These are phyloP conservation scores for Tulasnella sp. DNA, from an alignment of 768 basidiomycete genomes.

Conservation along the genomic window DNA sequence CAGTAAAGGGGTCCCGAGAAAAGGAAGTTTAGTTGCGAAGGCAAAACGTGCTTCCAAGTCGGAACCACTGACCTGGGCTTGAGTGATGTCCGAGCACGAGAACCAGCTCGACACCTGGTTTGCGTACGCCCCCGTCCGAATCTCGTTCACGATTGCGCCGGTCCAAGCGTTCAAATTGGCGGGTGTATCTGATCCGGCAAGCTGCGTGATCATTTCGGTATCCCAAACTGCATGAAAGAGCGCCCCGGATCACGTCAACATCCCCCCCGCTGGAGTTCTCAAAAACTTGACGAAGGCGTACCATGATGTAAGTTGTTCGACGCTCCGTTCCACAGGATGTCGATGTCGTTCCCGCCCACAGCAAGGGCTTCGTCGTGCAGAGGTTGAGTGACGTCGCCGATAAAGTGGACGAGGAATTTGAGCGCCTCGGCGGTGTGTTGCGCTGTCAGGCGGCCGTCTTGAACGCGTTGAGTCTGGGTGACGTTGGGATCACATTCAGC, in stretches of 20 bases:
- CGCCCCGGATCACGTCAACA: no score
- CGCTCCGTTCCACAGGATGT: constrained; percentile 22
- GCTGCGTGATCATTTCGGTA: constrained; percentile 19
- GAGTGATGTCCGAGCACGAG: constrained; percentile 22
- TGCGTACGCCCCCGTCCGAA: neutral
- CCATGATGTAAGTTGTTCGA: constrained; percentile 24
- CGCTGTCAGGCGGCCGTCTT: constrained; percentile 5
- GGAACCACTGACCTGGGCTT: neutral
- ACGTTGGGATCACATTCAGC: neutral
- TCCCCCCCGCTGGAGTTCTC: no score
- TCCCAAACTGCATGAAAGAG: constrained; percentile 20
- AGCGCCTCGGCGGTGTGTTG: constrained; percentile 18
- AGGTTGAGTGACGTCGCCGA: constrained; percentile 28
- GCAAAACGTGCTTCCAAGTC: no score
- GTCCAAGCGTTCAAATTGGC: no score
- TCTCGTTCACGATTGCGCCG: neutral
- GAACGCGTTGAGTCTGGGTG: constrained; percentile 20
- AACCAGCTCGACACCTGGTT: no score
- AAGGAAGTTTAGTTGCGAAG: no score
- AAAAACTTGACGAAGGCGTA: neutral
- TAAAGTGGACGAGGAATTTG: constrained; percentile 27
- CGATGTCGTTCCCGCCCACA: constrained; percentile 26
- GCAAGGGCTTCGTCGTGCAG: constrained; percentile 26
- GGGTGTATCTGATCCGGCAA: neutral
- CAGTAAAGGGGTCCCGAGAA: neutral